Conservation (phyloP, 192 early-diverging fungal genomes). For the Coemansia sp. region DNA sequence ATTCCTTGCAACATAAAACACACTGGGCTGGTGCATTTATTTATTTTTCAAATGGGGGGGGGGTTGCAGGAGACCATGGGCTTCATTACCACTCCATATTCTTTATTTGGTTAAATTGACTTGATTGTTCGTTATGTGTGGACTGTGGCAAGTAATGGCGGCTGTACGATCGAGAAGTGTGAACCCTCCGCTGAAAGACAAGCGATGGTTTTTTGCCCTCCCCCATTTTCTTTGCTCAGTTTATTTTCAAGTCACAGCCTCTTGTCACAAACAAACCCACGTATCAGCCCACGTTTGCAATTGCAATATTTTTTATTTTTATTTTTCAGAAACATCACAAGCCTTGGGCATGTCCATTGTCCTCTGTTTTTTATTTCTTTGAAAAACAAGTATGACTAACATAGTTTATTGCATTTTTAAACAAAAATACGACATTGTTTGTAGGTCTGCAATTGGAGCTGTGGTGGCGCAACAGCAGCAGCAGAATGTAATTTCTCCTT, state of each 20-base stretch:
- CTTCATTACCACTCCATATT: not conserved
- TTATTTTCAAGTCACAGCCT: not conserved
- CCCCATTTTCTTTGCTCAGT: too few relatives aligned
- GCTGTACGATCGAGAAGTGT: not conserved
- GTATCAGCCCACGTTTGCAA: not conserved
- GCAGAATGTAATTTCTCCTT: constrained; percentile 5
- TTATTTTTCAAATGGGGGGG: not conserved
- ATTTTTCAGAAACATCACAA: not conserved
- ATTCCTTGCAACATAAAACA: not conserved
- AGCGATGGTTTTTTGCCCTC: not conserved
- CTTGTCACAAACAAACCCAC: too few relatives aligned
- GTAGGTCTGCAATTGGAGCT: not conserved
- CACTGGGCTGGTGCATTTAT: not conserved
- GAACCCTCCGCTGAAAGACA: constrained; percentile 3
- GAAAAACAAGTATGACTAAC: not conserved
- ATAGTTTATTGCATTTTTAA: not conserved
- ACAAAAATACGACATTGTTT: not conserved
- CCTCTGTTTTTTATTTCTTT: not conserved
- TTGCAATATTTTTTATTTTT: not conserved
- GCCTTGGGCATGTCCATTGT: not conserved
- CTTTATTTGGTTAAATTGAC: constrained; percentile 5
- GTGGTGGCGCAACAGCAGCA: constrained; percentile 9
- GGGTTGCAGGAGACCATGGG: not conserved
- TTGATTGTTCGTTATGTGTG: not conserved
- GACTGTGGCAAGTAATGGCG: constrained; percentile 5